Percentiles rank a stretch among this genome's conserved stretches.
These are phyloP conservation scores for Eutrema yunnanense DNA, from an alignment of 345 rosid genomes.

Conservation along the genomic window DNA sequence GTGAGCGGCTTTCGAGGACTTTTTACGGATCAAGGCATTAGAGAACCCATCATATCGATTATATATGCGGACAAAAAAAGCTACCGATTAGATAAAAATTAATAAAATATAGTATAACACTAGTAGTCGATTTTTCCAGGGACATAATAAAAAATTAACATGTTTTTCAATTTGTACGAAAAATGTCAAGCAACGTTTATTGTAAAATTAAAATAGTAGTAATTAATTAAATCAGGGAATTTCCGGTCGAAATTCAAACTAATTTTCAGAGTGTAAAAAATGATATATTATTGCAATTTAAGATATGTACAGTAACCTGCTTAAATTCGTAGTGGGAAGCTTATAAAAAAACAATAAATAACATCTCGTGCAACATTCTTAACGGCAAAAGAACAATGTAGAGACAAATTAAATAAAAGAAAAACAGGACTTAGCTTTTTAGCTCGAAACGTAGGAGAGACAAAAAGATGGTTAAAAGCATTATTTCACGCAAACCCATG, in stretches of 20 bases:
- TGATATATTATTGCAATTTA: no score
- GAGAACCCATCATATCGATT: no score
- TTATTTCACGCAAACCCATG: constrained; percentile 38
- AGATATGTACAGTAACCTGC: no score
- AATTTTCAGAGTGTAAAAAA: no score
- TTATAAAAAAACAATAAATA: neutral
- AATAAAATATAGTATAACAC: neutral
- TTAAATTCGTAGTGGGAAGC: neutral
- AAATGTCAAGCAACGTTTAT: neutral
- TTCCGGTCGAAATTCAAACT: no score
- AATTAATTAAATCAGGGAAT: neutral
- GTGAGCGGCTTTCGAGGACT: no score
- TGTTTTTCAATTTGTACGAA: neutral
- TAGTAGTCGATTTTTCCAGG: neutral
- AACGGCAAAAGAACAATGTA: constrained; percentile 4
- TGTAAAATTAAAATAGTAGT: neutral
- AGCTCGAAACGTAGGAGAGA: constrained; percentile 34
- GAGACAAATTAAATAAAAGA: neutral
- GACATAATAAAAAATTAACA: neutral
- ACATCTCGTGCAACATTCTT: neutral
- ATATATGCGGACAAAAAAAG: no score
- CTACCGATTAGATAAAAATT: neutral
- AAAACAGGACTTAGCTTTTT: constrained; percentile 35
- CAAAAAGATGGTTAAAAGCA: constrained; percentile 33
- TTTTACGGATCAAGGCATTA: no score